Base-by-base conservation (phyloP, 352 stramenopile species). In the Phytophthora pisi region DNA sequence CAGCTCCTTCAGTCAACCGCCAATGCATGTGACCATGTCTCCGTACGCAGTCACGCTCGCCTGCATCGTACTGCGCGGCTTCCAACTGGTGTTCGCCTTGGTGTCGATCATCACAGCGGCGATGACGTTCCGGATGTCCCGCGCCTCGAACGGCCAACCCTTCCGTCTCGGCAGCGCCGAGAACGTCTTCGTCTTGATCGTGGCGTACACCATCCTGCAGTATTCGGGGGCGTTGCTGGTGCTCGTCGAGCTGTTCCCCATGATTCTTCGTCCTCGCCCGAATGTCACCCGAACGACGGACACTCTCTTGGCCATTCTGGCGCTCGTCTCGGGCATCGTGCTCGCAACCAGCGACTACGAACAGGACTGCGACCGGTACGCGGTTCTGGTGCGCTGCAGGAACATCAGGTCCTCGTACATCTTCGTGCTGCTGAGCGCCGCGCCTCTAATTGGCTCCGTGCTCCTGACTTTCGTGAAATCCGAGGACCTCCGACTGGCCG, bases 351-450 rank as follows among this genome's bases (percentile, higher is more conserved):
- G 70, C 42, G 60, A 65, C 34, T 77, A 77, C 31, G 71, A 75
- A 9, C 45, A 66, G 49, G 36, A 75, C 28, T 88, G 81, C 40
- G 64, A 68, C 40, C 47, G 61, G 11, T 82, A 79, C 18, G 67
- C 53, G 10, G 40, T 30, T 36, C 56, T 77, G 50, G 61, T 81
- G 52, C 47, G 74, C 45, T 89, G 81, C 62, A 62, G 23, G 47
- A 86, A 85, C 52, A 47, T 89, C 28, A 74, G 70, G 20, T 45
- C 72, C 4, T 70, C 78, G 1, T 61, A 56, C 8, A 49, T 75
- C n/a, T 83, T 85, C 38, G 50, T 75, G 9, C 68, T 89, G 11
- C 16, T 78, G 9, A 70, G 74, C 28, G 57, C 65, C 3, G 20
- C 79, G 40, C 68, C 73, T 3, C 64, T 86, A 13, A 4, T 70